Conservation (phyloP, 2,329 filamentous ascomycete species). For the Metarhizium humberi region DNA sequence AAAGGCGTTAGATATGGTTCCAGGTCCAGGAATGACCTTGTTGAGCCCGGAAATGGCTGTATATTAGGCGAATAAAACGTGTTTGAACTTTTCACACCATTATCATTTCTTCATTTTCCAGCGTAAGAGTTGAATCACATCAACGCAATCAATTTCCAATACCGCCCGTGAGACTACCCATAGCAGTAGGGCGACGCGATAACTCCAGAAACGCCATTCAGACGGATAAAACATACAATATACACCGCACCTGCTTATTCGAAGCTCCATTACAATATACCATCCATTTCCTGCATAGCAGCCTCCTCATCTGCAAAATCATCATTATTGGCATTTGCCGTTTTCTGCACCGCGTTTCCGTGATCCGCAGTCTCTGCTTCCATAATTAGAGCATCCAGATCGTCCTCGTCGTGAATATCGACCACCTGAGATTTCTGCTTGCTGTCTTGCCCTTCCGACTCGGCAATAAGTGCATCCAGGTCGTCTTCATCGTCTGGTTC, state of each 20-base stretch:
- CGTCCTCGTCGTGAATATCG: conserved; percentile 7
- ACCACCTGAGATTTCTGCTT: background rate
- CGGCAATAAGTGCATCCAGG: conserved; percentile 45
- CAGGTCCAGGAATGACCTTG: background rate
- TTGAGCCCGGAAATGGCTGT: background rate
- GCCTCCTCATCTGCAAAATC: conserved; percentile 56
- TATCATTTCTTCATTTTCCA: too few relatives aligned
- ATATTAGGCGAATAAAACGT: background rate
- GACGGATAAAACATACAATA: too few relatives aligned
- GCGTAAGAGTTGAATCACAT: too few relatives aligned
- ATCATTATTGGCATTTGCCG: conserved; percentile 13
- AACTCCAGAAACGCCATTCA: background rate
- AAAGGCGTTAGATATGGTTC: conserved; percentile 7
- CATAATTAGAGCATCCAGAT: conserved; percentile 43
- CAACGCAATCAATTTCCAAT: too few relatives aligned
- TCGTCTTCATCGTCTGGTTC: conserved; percentile 38
- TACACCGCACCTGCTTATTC: too few relatives aligned
- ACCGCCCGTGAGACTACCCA: too few relatives aligned
- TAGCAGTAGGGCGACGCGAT: too few relatives aligned
- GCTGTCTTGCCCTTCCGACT: conserved; percentile 25
- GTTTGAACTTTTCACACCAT: too few relatives aligned
- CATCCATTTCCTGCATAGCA: conserved; percentile 57
- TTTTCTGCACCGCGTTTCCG: background rate
- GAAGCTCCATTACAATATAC: conserved; percentile 26
- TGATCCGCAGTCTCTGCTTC: conserved; percentile 29